These are phyloP conservation scores for Escovopsis sp. DNA, from an alignment of 2,329 filamentous ascomycete species.

Conservation along the genomic window DNA sequence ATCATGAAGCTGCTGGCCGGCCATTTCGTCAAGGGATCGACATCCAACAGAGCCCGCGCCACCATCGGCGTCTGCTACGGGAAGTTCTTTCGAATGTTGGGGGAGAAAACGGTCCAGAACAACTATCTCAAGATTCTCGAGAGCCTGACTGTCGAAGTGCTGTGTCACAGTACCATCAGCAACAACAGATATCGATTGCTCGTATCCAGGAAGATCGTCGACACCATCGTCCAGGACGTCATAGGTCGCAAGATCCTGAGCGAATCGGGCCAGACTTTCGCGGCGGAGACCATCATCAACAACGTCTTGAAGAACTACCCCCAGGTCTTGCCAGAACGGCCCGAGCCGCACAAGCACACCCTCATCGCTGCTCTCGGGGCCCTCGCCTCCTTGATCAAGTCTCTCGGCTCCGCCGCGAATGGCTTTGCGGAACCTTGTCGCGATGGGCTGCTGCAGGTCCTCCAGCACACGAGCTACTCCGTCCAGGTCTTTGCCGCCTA, in stretches of 20 bases:
- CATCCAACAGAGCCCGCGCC: slow-evolving; percentile 66
- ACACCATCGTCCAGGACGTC: slow-evolving; percentile 70
- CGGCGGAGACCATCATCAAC: slow-evolving; percentile 70
- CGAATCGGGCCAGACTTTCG: slow-evolving; percentile 75
- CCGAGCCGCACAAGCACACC: slow-evolving; percentile 78
- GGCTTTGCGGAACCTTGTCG: slow-evolving; percentile 69
- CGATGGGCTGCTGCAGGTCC: slow-evolving; percentile 74
- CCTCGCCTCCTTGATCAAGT: slow-evolving; percentile 61
- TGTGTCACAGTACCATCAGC: slow-evolving; percentile 59
- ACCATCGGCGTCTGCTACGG: slow-evolving; percentile 81
- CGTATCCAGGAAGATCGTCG: slow-evolving; percentile 70
- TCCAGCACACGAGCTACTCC: slow-evolving; percentile 91
- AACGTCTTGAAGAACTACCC: slow-evolving; percentile 89
- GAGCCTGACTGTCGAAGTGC: slow-evolving; percentile 64
- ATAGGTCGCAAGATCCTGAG: slow-evolving; percentile 71
- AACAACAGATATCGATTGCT: slow-evolving; percentile 82
- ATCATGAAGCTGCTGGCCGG: slow-evolving; percentile 64
- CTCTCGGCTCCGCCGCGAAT: slow-evolving; percentile 69
- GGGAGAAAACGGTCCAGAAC: slow-evolving; percentile 67
- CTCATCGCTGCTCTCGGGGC: slow-evolving; percentile 68
- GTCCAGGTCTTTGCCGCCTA: slow-evolving; percentile 83
- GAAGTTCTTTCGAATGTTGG: slow-evolving; percentile 62
- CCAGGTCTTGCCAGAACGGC: slow-evolving; percentile 70
- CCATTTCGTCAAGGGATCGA: slow-evolving; percentile 67
- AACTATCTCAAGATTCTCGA: slow-evolving; percentile 72